Evolutionary conservation across 2,329 filamentous ascomycete genomes (phyloP).

Genomic region (Fusarium austroafricanum): DNA sequence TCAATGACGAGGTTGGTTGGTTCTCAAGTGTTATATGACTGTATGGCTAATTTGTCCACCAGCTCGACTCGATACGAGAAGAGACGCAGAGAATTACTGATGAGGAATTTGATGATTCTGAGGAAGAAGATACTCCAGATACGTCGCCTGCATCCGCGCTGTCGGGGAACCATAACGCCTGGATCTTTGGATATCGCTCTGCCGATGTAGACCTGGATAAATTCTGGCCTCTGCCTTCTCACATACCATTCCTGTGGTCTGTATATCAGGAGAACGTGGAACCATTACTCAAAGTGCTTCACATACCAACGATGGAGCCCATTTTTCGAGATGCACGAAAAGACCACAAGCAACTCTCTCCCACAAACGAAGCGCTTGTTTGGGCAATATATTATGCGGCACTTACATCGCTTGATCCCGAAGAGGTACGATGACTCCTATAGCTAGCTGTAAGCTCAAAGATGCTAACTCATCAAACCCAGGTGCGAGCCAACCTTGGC

Average conservation of each 20-base stretch:
- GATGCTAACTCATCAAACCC: constrained; percentile 4
- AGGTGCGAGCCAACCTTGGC: constrained; percentile 55
- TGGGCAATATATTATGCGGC: constrained; percentile 72
- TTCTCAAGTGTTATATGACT: neutral
- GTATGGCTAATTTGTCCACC: constrained; percentile 17
- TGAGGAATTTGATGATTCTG: constrained; percentile 64
- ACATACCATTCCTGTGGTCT: constrained; percentile 76
- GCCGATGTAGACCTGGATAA: constrained; percentile 73
- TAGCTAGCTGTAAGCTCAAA: neutral
- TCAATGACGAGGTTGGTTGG: constrained; percentile 75
- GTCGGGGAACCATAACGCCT: constrained; percentile 71
- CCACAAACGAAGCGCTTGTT: constrained; percentile 69
- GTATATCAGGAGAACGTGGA: constrained; percentile 80
- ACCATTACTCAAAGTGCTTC: constrained; percentile 76
- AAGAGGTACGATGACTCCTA: constrained; percentile 59
- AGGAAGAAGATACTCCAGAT: constrained; percentile 69
- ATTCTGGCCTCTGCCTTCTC: constrained; percentile 73
- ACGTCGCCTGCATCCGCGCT: constrained; percentile 53
- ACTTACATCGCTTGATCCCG: constrained; percentile 69
- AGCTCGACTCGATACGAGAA: constrained; percentile 58
- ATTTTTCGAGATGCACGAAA: constrained; percentile 70
- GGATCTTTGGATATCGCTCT: constrained; percentile 79
- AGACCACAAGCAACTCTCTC: constrained; percentile 67
- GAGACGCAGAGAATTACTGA: constrained; percentile 61
- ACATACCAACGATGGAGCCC: constrained; percentile 73